These are phyloP conservation scores for Serpula lacrymans DNA, from an alignment of 768 basidiomycete species.

Conservation along the genomic window DNA sequence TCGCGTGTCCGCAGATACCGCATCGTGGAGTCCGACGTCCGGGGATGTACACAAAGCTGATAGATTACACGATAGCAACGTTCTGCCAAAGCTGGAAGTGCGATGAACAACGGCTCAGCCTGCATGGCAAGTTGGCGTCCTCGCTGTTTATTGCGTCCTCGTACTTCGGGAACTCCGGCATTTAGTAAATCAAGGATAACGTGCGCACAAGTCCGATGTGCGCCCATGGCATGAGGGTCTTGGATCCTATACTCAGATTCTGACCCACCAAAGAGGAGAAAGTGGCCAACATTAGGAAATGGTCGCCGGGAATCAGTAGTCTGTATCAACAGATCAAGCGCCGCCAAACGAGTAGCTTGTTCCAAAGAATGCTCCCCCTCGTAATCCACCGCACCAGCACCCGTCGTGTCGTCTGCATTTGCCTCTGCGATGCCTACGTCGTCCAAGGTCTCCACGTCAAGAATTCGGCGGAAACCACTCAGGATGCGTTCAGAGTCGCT, in stretches of 20 bases:
- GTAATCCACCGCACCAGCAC: slow-evolving; percentile 67
- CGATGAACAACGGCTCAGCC: slow-evolving; percentile 53
- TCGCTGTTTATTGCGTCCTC: slow-evolving; percentile 39
- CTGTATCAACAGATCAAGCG: slow-evolving; percentile 78
- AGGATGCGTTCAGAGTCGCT: slow-evolving; percentile 83
- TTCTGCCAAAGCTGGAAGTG: slow-evolving; percentile 78
- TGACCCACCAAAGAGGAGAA: slow-evolving; percentile 72
- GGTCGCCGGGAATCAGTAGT: slow-evolving; percentile 60
- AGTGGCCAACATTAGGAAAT: slow-evolving; percentile 85
- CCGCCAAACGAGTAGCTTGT: slow-evolving; percentile 70
- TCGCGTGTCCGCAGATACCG: slow-evolving; percentile 85
- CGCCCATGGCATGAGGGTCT: slow-evolving; percentile 73
- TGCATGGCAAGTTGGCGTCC: slow-evolving; percentile 24
- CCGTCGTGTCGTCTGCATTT: slow-evolving; percentile 58
- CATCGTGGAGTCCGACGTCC: slow-evolving; percentile 76
- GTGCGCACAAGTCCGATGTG: slow-evolving; percentile 71
- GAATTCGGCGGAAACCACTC: slow-evolving; percentile 66
- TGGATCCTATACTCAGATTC: slow-evolving; percentile 65
- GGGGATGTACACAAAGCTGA: slow-evolving; percentile 84
- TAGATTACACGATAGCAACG: slow-evolving; percentile 79
- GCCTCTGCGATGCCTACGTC: slow-evolving; percentile 61
- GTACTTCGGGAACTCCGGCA: slow-evolving; percentile 61
- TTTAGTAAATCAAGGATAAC: slow-evolving; percentile 77
- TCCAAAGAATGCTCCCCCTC: slow-evolving; percentile 45
- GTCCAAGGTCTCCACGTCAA: slow-evolving; percentile 59